Base-by-base conservation (phyloP, 2,329 filamentous ascomycete genomes). In the Didymella glomerata region DNA sequence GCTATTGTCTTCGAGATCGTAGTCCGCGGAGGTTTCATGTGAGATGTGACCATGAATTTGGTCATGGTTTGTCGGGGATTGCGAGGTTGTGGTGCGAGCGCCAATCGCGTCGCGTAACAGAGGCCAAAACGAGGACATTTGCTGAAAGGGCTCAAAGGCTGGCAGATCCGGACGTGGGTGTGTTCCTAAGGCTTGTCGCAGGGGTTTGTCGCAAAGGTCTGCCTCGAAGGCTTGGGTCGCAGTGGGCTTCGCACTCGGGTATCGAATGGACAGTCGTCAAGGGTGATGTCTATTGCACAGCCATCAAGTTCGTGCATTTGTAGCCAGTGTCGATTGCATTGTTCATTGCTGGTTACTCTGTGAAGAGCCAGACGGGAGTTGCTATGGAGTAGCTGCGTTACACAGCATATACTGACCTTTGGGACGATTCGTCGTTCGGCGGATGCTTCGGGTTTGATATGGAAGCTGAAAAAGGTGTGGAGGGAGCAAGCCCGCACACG, bases 401-500 rank as follows among this genome's bases (percentile, higher is more conserved):
- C 34, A 42, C 50, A 59, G 46, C 56, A 11, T 27, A 41, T 41
- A 54, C 56, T 54, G 32, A 59, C 56, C 47, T 30, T 34, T 48
- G 40, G 24, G 10, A 6, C 11, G 24, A 36, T 20, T 16, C 32
- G n/a, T 22, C 9, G 11, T 20, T 22, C 13, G 27, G 27, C 28
- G 14, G 9, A 27, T 24, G 16, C 34, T 44, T 41, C 32, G 9
- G 13, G 20, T 24, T 38, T 25, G 16, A 42, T 7, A 36, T 14
- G 10, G n/a, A 52, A 42, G 38, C 45, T 32, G 55, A 9, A 41
- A 55, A 46, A 48, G 52, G 48, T 60, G 50, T 55, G 57, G 28
- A 55, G 44, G 57, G 24, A 48, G n/a, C 46, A 49, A 11, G 34
- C 30, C 24, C 48, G 62, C 56, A 59, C 60, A 62, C 68, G 68